Percentiles rank a stretch among this genome's conserved stretches.
phyloP scores from a whole-genome alignment of 1,139 yeast genomes.

The Yamadazyma pseudoaaseri region DNA sequence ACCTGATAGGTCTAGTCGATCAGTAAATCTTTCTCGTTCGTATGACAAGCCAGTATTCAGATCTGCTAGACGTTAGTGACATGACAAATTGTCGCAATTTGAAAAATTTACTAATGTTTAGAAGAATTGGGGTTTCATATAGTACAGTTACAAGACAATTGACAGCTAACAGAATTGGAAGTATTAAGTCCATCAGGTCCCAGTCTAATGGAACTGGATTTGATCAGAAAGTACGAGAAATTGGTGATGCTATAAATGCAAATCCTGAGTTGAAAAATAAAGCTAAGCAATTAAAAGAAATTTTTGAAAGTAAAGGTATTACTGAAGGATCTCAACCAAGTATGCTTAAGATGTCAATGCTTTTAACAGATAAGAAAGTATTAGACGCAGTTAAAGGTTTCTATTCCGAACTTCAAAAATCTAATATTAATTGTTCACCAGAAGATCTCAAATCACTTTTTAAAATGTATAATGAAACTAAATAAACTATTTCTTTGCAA shows the following conservation, averaged over 20 bases:
- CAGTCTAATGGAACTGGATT: conserved; percentile 13
- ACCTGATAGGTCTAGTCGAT: background rate
- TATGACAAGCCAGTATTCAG: background rate
- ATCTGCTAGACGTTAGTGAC: background rate
- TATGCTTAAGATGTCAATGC: conserved; percentile 35
- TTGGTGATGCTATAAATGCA: conserved; percentile 18
- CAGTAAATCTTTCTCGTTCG: background rate
- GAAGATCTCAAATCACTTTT: conserved; percentile 33
- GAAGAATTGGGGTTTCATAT: background rate
- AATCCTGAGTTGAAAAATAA: conserved; percentile 29
- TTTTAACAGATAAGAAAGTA: conserved; percentile 39
- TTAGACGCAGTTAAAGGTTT: conserved; percentile 28
- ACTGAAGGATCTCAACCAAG: conserved; percentile 33
- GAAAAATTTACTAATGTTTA: background rate
- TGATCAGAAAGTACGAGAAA: conserved; percentile 18
- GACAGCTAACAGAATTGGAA: too few relatives aligned
- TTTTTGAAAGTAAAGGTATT: conserved; percentile 35
- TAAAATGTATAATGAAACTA: conserved; percentile 4
- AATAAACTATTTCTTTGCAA: too few relatives aligned
- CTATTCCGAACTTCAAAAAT: conserved; percentile 31
- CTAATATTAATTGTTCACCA: conserved; percentile 31
- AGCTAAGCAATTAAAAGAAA: conserved; percentile 30
- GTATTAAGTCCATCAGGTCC: background rate
- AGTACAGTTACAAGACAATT: background rate
- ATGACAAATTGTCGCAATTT: background rate